These are phyloP conservation scores for Mycena chlorophos DNA, from an alignment of 768 basidiomycete species.

Conservation along the genomic window DNA sequence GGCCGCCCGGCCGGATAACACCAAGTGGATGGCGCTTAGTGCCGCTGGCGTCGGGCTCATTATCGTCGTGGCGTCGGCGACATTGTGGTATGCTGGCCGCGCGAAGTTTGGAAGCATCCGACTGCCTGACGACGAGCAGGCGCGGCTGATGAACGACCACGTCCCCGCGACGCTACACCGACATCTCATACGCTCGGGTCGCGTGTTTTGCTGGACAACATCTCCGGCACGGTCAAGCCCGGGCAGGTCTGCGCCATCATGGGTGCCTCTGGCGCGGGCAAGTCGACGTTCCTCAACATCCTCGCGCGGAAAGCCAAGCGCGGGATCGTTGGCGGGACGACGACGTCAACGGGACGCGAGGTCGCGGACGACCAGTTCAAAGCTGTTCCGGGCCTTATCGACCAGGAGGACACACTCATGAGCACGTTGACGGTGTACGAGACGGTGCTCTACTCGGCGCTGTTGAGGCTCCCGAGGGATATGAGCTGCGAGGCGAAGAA, in stretches of 20 bases:
- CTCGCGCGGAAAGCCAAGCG: conserved; percentile 88
- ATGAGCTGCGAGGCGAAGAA: conserved; percentile 97
- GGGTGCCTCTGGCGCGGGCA: conserved; percentile 96
- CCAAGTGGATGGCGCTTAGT: conserved; percentile 79
- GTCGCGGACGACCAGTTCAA: conserved; percentile 76
- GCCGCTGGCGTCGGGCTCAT: conserved; percentile 75
- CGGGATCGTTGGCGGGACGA: conserved; percentile 70
- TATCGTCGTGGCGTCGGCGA: conserved; percentile 68
- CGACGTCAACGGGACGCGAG: conserved; percentile 85
- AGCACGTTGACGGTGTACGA: conserved; percentile 97
- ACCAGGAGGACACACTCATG: conserved; percentile 98
- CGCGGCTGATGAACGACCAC: conserved; percentile 90
- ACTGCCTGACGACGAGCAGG: conserved; percentile 77
- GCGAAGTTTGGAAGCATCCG: conserved; percentile 70
- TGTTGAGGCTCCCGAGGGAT: conserved; percentile 86
- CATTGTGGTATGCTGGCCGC: conserved; percentile 91
- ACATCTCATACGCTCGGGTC: conserved; percentile 72
- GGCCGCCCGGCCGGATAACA: conserved; percentile 82
- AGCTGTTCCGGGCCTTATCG: conserved; percentile 90
- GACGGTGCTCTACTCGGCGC: conserved; percentile 90
- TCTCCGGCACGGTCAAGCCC: conserved; percentile 82
- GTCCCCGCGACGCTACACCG: conserved; percentile 89
- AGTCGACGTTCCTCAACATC: conserved; percentile 95
- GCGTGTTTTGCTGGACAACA: conserved; percentile 71
- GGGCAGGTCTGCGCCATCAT: conserved; percentile 95